Conservation (phyloP, 164 flowering plant species). For the Magnolia officinalis region DNA sequence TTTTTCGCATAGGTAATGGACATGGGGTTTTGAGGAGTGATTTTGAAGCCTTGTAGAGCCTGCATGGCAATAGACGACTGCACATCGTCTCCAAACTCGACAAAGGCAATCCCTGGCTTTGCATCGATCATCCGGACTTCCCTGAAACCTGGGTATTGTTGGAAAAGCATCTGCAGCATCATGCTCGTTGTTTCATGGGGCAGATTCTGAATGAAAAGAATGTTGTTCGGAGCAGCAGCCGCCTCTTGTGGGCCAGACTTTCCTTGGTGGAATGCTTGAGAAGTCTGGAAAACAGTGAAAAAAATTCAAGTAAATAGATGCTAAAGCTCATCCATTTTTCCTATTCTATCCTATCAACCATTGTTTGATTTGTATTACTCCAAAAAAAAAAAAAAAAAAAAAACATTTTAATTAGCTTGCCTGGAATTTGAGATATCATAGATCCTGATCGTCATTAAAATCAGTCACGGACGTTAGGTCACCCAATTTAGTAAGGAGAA, state of each 20-base stretch:
- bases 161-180: slow-evolving; percentile 84
- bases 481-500: too few species aligned
- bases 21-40: slow-evolving; percentile 81
- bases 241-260: slow-evolving; percentile 50
- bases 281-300: slow-evolving; percentile 35
- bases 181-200: slow-evolving; percentile 77
- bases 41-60: slow-evolving; percentile 88
- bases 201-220: slow-evolving; percentile 83
- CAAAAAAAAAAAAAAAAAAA: too few species aligned
- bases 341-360: too few species aligned
- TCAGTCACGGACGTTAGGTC: too few species aligned
- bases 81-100: slow-evolving; percentile 87
- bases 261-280: slow-evolving; percentile 45
- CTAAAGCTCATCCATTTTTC: too few species aligned
- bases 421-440: too few species aligned
- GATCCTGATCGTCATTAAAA: too few species aligned
- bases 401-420: too few species aligned
- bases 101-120: slow-evolving; percentile 98
- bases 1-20: slow-evolving; percentile 78
- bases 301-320: too few species aligned
- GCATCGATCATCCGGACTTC: slow-evolving; percentile 94
- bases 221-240: slow-evolving; percentile 71
- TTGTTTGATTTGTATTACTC: too few species aligned
- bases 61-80: slow-evolving; percentile 85
- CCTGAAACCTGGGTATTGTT: slow-evolving; percentile 84